Evolutionary conservation across 441 rosid genomes (phyloP).

Genomic region (Geranium incanum): DNA sequence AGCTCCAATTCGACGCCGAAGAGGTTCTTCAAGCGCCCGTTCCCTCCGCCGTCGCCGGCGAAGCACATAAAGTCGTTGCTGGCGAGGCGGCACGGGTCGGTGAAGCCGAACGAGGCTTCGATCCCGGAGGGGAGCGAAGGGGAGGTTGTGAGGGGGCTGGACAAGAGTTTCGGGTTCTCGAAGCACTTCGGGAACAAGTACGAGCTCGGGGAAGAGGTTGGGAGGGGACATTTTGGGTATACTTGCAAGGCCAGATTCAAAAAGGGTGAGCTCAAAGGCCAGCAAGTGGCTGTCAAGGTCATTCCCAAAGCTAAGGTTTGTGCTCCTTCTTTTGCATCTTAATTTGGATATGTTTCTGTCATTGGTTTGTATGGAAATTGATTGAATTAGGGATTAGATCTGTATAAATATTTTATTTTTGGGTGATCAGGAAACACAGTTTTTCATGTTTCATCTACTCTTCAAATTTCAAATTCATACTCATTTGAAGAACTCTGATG

Average conservation of each 20-base stretch:
- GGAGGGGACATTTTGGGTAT: slow-evolving; percentile 95
- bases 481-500: background rate
- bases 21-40: slow-evolving; percentile 50
- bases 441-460: background rate
- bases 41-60: slow-evolving; percentile 91
- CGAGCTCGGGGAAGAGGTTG: slow-evolving; percentile 77
- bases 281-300: slow-evolving; percentile 83
- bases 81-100: slow-evolving; percentile 31
- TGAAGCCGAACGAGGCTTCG: slow-evolving; percentile 30
- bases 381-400: background rate
- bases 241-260: slow-evolving; percentile 85
- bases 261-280: slow-evolving; percentile 79
- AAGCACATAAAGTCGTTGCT: slow-evolving; percentile 75
- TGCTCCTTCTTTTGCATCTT: background rate
- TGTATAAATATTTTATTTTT: background rate
- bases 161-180: slow-evolving; percentile 85
- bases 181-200: slow-evolving; percentile 57
- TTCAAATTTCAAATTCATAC: background rate
- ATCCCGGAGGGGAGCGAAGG: slow-evolving; percentile 45
- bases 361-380: background rate
- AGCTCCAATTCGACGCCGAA: slow-evolving; percentile 50
- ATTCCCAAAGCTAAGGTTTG: slow-evolving; percentile 80
- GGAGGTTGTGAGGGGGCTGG: slow-evolving; percentile 36
- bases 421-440: background rate
- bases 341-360: background rate